A percentile compares a stretch with the other conserved stretches of the same genome.
Evolutionary conservation across 2,329 filamentous ascomycete species (phyloP).

Genomic region (Nemania diffusa): DNA sequence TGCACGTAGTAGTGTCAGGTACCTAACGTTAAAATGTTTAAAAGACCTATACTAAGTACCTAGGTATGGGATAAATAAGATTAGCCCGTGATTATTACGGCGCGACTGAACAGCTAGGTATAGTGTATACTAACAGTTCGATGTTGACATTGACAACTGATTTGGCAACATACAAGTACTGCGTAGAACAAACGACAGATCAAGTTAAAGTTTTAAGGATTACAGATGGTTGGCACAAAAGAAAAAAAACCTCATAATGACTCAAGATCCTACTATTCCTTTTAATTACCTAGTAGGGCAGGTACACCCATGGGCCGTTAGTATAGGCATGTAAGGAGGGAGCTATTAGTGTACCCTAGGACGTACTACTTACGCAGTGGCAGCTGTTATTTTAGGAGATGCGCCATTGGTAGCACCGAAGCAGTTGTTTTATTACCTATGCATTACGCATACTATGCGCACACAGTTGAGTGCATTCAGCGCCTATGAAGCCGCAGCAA

Average conservation of each 20-base stretch:
- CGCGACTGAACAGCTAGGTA: not conserved
- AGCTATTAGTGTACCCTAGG: too few relatives aligned
- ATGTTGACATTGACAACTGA: not conserved
- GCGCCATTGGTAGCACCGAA: not conserved
- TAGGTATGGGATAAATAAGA: too few relatives aligned
- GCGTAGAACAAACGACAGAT: too few relatives aligned
- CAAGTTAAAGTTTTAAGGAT: too few relatives aligned
- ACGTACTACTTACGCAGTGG: not conserved
- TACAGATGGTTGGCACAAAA: too few relatives aligned
- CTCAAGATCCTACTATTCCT: constrained; percentile 6
- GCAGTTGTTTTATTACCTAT: not conserved
- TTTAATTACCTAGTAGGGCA: constrained; percentile 23
- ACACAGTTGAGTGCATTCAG: not conserved
- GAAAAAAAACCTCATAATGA: constrained; percentile 7
- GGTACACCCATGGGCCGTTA: constrained; percentile 15
- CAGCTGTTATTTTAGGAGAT: constrained; percentile 20
- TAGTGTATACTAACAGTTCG: too few relatives aligned
- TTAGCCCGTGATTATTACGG: not conserved
- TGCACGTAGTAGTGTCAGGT: not conserved
- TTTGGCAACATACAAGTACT: too few relatives aligned
- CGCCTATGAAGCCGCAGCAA: constrained; percentile 7
- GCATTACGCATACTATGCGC: too few relatives aligned
- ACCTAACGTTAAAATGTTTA: not conserved
- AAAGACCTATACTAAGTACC: not conserved
- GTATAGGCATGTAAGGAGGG: not conserved